Percentiles rank a stretch among this genome's conserved stretches.
These are phyloP conservation scores for Calocybe cyanea DNA, from an alignment of 768 basidiomycete species.

Conservation along the genomic window DNA sequence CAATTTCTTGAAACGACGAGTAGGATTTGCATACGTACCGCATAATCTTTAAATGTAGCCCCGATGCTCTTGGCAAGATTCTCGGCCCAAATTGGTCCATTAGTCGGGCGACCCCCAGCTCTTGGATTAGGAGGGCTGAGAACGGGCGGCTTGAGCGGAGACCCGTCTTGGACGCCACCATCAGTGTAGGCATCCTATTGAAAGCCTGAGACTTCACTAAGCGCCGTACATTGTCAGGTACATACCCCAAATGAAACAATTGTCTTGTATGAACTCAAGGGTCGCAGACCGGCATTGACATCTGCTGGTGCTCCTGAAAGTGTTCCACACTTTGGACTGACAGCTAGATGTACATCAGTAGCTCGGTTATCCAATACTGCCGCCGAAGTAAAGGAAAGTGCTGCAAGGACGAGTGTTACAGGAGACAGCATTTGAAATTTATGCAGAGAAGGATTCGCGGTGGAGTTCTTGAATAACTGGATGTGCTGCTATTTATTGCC, in stretches of 20 bases:
- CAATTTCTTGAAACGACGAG: too few species aligned
- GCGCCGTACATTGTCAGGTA: not conserved
- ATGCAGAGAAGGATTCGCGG: not conserved
- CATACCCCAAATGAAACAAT: slow-evolving; percentile 51
- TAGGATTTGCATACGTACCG: slow-evolving; percentile 28
- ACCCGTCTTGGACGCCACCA: slow-evolving; percentile 42
- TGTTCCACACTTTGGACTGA: slow-evolving; percentile 42
- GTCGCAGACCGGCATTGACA: slow-evolving; percentile 40
- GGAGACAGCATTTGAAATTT: slow-evolving; percentile 12
- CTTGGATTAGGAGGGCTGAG: slow-evolving; percentile 37
- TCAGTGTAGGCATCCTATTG: slow-evolving; percentile 29
- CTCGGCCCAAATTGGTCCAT: slow-evolving; percentile 51
- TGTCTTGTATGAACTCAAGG: slow-evolving; percentile 34
- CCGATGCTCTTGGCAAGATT: slow-evolving; percentile 34
- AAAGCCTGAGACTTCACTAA: slow-evolving; percentile 11
- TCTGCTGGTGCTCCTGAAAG: slow-evolving; percentile 35
- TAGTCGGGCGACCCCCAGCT: slow-evolving; percentile 48
- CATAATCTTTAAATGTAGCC: slow-evolving; percentile 46
- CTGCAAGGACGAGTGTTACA: slow-evolving; percentile 14
- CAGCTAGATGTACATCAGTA: slow-evolving; percentile 32
- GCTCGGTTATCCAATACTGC: slow-evolving; percentile 10
- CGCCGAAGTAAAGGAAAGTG: slow-evolving; percentile 19
- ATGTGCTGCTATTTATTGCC: slow-evolving; percentile 7
- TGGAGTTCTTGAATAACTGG: not conserved
- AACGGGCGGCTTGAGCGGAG: slow-evolving; percentile 35